These are phyloP conservation scores for Coccomyxa subellipsoidea DNA, from an alignment of 163 green algal genomes.

Conservation along the genomic window DNA sequence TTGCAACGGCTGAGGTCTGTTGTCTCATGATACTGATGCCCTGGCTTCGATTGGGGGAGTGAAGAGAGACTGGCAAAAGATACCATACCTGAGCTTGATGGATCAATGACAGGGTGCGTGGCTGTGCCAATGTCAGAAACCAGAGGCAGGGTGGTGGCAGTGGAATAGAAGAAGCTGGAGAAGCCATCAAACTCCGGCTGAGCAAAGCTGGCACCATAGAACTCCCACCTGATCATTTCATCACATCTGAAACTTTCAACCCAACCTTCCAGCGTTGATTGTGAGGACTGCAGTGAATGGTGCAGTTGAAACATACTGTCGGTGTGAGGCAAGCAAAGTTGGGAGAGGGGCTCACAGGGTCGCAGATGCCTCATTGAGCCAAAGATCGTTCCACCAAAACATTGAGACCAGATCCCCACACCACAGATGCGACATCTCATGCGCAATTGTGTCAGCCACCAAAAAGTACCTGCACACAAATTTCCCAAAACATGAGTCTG, in stretches of 20 bases:
- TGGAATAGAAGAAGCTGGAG: slow-evolving; percentile 65
- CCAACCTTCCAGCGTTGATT: not conserved
- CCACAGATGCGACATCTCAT: slow-evolving; percentile 73
- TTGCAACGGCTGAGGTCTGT: no score
- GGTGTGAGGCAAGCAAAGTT: not conserved
- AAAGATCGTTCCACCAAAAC: slow-evolving; percentile 84
- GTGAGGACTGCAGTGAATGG: no score
- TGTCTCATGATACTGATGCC: no score
- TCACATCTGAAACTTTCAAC: no score
- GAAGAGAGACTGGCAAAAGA: no score
- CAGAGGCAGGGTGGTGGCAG: not conserved
- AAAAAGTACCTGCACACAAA: not conserved
- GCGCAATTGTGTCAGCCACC: slow-evolving; percentile 37
- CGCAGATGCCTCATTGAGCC: slow-evolving; percentile 47
- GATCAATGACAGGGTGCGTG: not conserved
- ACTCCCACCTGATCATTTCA: not conserved
- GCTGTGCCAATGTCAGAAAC: not conserved
- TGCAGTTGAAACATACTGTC: no score
- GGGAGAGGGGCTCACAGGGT: not conserved
- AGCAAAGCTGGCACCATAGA: not conserved
- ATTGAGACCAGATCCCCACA: slow-evolving; percentile 89
- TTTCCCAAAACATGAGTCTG: no score
- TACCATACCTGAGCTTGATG: not conserved
- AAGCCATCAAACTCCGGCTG: slow-evolving; percentile 56
- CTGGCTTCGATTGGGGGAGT: no score